phyloP scores from a whole-genome alignment of 768 basidiomycete species.

The Gymnopilus junonius region DNA sequence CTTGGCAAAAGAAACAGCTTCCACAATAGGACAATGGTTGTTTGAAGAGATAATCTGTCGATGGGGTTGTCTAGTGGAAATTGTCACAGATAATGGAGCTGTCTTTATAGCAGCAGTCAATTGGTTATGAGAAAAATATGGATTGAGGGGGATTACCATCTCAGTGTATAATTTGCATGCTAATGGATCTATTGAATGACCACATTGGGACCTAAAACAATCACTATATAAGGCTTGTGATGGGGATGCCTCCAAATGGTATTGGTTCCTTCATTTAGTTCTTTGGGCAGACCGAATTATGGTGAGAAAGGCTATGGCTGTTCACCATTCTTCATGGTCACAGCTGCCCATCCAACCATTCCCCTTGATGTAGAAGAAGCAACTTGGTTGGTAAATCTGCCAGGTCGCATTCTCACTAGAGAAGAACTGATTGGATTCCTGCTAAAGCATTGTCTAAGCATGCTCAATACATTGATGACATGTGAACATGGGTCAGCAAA shows the following conservation, averaged over 20 bases:
- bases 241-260: conserved; percentile 11
- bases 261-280: conserved; percentile 20
- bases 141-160: conserved; percentile 21
- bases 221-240: conserved; percentile 18
- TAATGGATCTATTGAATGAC: conserved; percentile 24
- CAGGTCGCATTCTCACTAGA: conserved; percentile 7
- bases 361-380: conserved; percentile 31
- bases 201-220: conserved; percentile 24
- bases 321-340: conserved; percentile 33
- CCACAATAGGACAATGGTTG: conserved; percentile 25
- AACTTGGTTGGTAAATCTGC: conserved; percentile 26
- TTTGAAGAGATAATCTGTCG: conserved; percentile 35
- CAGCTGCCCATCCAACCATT: conserved; percentile 29
- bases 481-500: conserved; percentile 7
- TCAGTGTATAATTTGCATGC: conserved; percentile 27
- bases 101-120: conserved; percentile 20
- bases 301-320: conserved; percentile 23
- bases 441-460: conserved; percentile 27
- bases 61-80: too few species aligned
- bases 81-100: conserved; percentile 46
- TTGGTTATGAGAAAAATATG: conserved; percentile 27
- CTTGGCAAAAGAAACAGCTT: conserved; percentile 22
- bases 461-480: conserved; percentile 17
- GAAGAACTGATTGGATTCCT: conserved; percentile 19
- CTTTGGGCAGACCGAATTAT: conserved; percentile 38